Conservation (phyloP, 1,284 basidiomycete species). For the Ceratorhiza oryzae-sativae region DNA sequence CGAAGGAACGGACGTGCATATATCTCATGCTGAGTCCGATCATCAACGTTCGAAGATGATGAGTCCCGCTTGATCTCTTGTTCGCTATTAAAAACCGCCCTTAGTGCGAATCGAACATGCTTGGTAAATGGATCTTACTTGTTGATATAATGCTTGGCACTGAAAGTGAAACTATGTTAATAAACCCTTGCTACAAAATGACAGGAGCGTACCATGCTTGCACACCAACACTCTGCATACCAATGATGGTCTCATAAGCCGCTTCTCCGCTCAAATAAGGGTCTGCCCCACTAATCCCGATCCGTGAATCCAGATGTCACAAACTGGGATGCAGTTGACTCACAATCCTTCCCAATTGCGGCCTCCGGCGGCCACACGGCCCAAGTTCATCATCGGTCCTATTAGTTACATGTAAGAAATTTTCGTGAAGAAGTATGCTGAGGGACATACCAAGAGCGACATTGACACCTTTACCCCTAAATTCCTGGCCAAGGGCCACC, state of each 20-base stretch:
- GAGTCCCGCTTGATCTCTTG: constrained; percentile 64
- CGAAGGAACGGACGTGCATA: constrained; percentile 67
- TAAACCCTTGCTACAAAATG: background rate
- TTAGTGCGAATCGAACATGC: background rate
- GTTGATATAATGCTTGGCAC: constrained; percentile 70
- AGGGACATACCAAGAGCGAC: constrained; percentile 60
- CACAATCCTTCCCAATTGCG: no score
- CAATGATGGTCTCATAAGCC: constrained; percentile 60
- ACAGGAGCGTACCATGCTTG: constrained; percentile 50
- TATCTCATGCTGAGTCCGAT: constrained; percentile 51
- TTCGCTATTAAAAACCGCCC: constrained; percentile 52
- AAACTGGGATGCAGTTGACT: background rate
- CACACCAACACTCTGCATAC: constrained; percentile 69
- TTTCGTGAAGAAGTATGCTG: background rate
- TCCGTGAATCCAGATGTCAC: constrained; percentile 53
- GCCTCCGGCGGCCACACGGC: no score
- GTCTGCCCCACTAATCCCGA: constrained; percentile 59
- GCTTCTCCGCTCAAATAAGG: constrained; percentile 70
- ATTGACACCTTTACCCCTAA: constrained; percentile 70
- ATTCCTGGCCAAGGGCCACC: constrained; percentile 70
- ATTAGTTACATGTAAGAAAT: background rate
- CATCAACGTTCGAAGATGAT: constrained; percentile 69
- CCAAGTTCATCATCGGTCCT: constrained; percentile 25
- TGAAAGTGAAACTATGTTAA: constrained; percentile 8
- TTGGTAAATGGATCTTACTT: constrained; percentile 55